A percentile compares a stretch with the other conserved stretches of the same genome.
Conservation (phyloP, 148 eudicot genomes). For the Rhododendron williamsianum region DNA sequence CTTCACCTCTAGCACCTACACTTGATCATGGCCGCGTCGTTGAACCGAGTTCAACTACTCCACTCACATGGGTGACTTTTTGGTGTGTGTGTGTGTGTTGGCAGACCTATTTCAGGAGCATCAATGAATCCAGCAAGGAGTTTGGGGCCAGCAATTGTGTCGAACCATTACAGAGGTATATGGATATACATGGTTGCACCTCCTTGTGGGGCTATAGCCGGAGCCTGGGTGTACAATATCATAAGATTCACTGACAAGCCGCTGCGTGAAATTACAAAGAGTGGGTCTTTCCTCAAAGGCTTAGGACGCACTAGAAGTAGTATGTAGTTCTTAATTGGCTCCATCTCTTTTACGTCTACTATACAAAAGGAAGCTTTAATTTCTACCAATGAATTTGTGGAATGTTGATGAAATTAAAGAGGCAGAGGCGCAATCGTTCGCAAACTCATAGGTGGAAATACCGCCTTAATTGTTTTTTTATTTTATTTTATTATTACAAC, state of each 20-base stretch:
- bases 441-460: neutral
- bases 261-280: constrained; percentile 35
- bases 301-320: neutral
- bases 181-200: constrained; percentile 53
- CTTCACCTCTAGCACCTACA: neutral
- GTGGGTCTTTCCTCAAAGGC: constrained; percentile 36
- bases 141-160: constrained; percentile 47
- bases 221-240: constrained; percentile 43
- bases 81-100: neutral
- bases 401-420: neutral
- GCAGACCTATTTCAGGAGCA: constrained; percentile 47
- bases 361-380: neutral
- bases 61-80: neutral
- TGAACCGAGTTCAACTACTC: too few relatives aligned
- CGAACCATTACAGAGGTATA: constrained; percentile 25
- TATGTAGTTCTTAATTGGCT: neutral
- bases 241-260: constrained; percentile 39
- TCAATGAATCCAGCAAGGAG: constrained; percentile 61
- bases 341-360: neutral
- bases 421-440: neutral
- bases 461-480: neutral
- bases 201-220: constrained; percentile 33
- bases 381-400: neutral
- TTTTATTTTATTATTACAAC: neutral
- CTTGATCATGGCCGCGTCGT: too few relatives aligned